These are phyloP conservation scores for Boechera retrofracta DNA, from an alignment of 345 rosid species.

Conservation along the genomic window DNA sequence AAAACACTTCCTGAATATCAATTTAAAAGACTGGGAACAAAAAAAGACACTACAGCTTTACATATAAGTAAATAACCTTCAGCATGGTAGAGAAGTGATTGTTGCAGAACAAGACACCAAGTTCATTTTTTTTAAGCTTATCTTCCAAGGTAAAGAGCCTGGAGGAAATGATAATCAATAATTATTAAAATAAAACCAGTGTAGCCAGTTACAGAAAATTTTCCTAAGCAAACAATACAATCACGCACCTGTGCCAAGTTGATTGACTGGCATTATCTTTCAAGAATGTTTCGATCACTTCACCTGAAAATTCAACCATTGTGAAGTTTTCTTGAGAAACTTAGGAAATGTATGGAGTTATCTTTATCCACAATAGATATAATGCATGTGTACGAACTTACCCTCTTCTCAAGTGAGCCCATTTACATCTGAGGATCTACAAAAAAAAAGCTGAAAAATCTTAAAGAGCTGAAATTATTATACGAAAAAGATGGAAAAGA, in stretches of 20 bases:
- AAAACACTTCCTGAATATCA: neutral
- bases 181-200: neutral
- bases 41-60: slow-evolving; percentile 6
- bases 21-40: neutral
- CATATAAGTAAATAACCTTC: slow-evolving; percentile 59
- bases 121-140: slow-evolving; percentile 72
- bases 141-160: slow-evolving; percentile 79
- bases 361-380: slow-evolving; percentile 21
- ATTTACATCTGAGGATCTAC: too few species aligned
- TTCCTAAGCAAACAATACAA: slow-evolving; percentile 20
- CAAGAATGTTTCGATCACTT: slow-evolving; percentile 66
- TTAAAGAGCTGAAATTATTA: too few species aligned
- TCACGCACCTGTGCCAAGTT: slow-evolving; percentile 74
- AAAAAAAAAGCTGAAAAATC: too few species aligned
- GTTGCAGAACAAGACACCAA: slow-evolving; percentile 90
- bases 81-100: slow-evolving; percentile 96
- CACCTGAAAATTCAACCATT: slow-evolving; percentile 55
- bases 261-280: slow-evolving; percentile 69
- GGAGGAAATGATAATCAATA: slow-evolving; percentile 31
- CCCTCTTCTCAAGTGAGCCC: too few species aligned
- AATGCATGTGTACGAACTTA: neutral
- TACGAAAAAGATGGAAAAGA: too few species aligned
- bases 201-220: slow-evolving; percentile 4
- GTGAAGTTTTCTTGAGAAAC: slow-evolving; percentile 30
- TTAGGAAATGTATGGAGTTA: neutral